Base-by-base conservation (phyloP, 176 grass and related monocot species). In the Oryza rufipogon region DNA sequence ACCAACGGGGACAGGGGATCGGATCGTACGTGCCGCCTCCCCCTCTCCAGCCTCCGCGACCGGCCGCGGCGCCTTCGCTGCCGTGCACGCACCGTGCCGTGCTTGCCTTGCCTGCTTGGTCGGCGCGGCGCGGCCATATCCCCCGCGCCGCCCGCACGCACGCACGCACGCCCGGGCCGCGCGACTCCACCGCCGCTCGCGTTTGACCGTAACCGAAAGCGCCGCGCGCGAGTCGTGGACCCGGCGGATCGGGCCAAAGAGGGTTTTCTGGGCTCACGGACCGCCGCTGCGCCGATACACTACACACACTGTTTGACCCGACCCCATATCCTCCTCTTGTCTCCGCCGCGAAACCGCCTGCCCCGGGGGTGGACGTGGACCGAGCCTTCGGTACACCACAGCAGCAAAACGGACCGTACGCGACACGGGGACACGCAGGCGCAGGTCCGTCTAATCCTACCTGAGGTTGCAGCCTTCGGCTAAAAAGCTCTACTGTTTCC, bases 391-490 rank as follows among this genome's bases (percentile, higher is more conserved):
- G 56, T 60, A 11, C 19, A 60, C 56, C 56, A 60, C 56, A 60
- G 12, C 51, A 56, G 1, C 51, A 51, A 51, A 5, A 51, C 0
- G 45, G n/a, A 41, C 10, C 11, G 39, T 69, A 46, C 78, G 36
- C 36, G 49, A 63, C 85, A 56, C 54, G 47, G 19, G 19, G 44
- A 22, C 71, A n/a, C 68, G 70, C 69, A 32, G 44, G 58, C 68
- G 70, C 69, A 22, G 44, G 58, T 63, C 58, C 19, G 56, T 63
- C 20, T n/a, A 74, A 67, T 74, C 7, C 58, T 23, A 23, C 28
- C 28, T 30, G 28, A 30, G 28, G 28, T 30, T 9, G 15, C 54
- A 20, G 77, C 60, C 63, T 80, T 30, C 2, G 26, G 63, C 4
- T 30, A 14, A 66, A 66, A 13, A 14, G 11, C 13, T 1, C 48